Conservation (phyloP, 768 basidiomycete species). For the Pisolithus albus region DNA sequence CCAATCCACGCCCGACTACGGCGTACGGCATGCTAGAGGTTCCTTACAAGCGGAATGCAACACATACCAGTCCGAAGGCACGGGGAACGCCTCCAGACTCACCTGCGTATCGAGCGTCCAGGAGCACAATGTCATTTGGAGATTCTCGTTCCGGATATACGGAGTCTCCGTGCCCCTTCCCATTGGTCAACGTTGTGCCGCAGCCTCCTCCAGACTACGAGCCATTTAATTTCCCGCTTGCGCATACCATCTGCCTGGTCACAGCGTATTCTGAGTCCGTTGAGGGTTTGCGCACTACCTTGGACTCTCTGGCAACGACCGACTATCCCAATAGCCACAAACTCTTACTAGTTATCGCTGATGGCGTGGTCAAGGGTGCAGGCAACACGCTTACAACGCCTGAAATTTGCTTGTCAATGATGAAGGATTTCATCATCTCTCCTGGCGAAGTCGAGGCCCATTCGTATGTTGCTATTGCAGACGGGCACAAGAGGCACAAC, state of each 20-base stretch:
- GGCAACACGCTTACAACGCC: conserved; percentile 88
- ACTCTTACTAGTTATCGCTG: conserved; percentile 89
- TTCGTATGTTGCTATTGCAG: conserved; percentile 97
- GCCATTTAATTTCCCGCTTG: conserved; percentile 93
- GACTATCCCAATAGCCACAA: conserved; percentile 99
- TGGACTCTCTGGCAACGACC: conserved; percentile 97
- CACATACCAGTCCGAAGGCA: conserved; percentile 37
- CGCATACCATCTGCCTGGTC: conserved; percentile 91
- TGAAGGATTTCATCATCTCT: conserved; percentile 86
- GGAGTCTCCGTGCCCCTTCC: conserved; percentile 87
- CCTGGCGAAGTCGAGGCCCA: conserved; percentile 85
- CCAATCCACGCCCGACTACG: conserved; percentile 50
- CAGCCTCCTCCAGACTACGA: conserved; percentile 89
- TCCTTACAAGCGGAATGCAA: conserved; percentile 54
- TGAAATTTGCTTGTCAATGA: conserved; percentile 92
- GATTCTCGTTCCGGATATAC: conserved; percentile 45
- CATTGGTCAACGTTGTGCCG: conserved; percentile 80
- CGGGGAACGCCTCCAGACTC: conserved; percentile 71
- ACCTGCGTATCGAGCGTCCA: conserved; percentile 63
- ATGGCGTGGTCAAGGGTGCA: conserved; percentile 96
- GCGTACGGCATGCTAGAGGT: conserved; percentile 62
- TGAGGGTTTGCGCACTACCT: conserved; percentile 91
- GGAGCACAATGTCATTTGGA: conserved; percentile 72
- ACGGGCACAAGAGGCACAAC: conserved; percentile 99
- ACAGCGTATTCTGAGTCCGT: conserved; percentile 98